Percentiles rank a stretch among this genome's conserved stretches.
These are phyloP conservation scores for Fusarium floridanum DNA, from an alignment of 2,329 filamentous ascomycete species.

Conservation along the genomic window DNA sequence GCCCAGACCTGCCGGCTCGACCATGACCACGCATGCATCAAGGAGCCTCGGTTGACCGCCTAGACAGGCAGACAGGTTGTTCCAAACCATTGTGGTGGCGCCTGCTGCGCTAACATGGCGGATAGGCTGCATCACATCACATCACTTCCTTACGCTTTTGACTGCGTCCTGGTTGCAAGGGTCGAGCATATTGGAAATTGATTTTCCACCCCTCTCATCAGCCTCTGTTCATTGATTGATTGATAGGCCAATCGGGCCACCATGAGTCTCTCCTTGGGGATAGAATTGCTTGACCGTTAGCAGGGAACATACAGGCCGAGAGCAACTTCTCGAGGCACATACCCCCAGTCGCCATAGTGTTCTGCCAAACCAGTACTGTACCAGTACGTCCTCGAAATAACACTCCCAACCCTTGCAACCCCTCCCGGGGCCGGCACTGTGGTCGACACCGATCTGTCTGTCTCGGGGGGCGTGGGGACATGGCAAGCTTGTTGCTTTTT, in stretches of 20 bases:
- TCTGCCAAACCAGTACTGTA: neutral
- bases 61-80: neutral
- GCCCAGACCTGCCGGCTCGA: neutral
- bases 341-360: neutral
- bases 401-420: neutral
- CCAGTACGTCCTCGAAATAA: neutral
- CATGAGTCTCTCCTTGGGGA: neutral
- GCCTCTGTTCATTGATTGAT: neutral
- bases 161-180: neutral
- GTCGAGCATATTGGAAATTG: neutral
- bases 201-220: neutral
- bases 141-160: neutral
- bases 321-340: neutral
- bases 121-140: neutral
- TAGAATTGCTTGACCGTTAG: neutral
- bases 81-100: slow-evolving; percentile 6
- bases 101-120: slow-evolving; percentile 1
- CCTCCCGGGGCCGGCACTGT: neutral
- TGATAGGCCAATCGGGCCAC: neutral
- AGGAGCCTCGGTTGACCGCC: slow-evolving; percentile 3
- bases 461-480: slow-evolving; percentile 20
- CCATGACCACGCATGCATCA: neutral
- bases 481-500: slow-evolving; percentile 26
- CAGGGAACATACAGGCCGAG: neutral
- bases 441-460: slow-evolving; percentile 14